These are phyloP conservation scores for Boletus rubropictus DNA, from an alignment of 768 basidiomycete genomes.

Conservation along the genomic window DNA sequence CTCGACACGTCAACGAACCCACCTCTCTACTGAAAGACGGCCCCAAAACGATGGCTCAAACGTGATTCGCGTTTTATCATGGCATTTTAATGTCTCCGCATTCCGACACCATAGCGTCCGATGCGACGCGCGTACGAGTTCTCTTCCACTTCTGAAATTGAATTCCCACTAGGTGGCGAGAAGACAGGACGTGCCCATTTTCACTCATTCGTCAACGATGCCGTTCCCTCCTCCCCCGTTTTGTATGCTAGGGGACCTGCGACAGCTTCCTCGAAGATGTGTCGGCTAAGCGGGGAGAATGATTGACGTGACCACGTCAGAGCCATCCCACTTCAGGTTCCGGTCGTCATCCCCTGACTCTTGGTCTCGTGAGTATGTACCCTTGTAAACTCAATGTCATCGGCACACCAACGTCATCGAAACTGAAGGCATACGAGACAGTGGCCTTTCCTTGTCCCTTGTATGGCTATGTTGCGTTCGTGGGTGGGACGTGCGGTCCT, in stretches of 20 bases:
- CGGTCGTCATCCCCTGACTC: too few species aligned
- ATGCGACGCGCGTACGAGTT: not conserved
- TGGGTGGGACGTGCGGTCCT: not conserved
- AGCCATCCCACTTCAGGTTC: too few species aligned
- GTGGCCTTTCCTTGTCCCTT: not conserved
- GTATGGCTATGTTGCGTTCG: not conserved
- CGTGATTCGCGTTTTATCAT: not conserved
- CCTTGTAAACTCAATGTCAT: not conserved
- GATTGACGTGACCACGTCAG: not conserved
- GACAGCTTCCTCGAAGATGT: too few species aligned
- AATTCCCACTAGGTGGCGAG: not conserved
- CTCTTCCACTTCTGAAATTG: not conserved
- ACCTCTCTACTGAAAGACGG: not conserved
- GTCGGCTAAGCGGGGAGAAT: too few species aligned
- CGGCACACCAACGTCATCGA: not conserved
- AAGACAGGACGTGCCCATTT: too few species aligned
- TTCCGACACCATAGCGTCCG: not conserved
- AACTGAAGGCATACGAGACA: not conserved
- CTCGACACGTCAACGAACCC: not conserved
- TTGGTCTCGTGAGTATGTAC: not conserved
- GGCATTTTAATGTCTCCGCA: not conserved
- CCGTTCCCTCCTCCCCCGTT: too few species aligned
- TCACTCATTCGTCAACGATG: not conserved
- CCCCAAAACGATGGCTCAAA: not conserved
- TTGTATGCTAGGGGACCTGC: too few species aligned